A percentile compares a stretch with the other conserved stretches of the same genome.
These are phyloP conservation scores for Chalaropsis thielavioides DNA, from an alignment of 2,329 filamentous ascomycete species.

Conservation along the genomic window DNA sequence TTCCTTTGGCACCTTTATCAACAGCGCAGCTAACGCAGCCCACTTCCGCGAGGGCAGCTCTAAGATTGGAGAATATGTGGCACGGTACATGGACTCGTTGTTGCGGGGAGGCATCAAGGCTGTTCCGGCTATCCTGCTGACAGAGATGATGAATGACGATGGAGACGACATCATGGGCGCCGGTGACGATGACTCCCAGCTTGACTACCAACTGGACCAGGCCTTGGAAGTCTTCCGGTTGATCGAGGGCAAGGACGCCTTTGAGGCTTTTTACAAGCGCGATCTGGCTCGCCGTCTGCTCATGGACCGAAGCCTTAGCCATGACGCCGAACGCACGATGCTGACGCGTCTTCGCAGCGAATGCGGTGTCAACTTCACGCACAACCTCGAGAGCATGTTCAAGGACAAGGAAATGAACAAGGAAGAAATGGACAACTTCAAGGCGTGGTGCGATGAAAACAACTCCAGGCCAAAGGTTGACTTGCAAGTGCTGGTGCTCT, in stretches of 20 bases:
- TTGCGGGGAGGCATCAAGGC: conserved; percentile 78
- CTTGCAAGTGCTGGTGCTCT: conserved; percentile 78
- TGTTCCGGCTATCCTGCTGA: conserved; percentile 53
- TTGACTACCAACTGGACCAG: conserved; percentile 84
- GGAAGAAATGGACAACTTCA: conserved; percentile 82
- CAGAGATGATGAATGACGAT: conserved; percentile 29
- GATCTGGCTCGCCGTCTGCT: conserved; percentile 80
- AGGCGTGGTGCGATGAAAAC: conserved; percentile 41
- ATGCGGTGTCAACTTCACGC: conserved; percentile 86
- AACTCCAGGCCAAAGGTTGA: conserved; percentile 38
- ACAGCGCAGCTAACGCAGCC: conserved; percentile 60
- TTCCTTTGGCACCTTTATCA: conserved; percentile 81
- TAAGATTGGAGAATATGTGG: conserved; percentile 97
- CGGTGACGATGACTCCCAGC: conserved; percentile 78
- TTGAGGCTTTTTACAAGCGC: conserved; percentile 98
- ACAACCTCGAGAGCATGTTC: conserved; percentile 98
- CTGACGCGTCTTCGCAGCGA: conserved; percentile 79
- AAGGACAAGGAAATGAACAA: conserved; percentile 89
- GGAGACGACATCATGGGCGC: conserved; percentile 42
- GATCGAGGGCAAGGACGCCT: conserved; percentile 92
- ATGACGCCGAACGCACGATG: conserved; percentile 94
- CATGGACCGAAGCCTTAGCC: conserved; percentile 83
- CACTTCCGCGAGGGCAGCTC: conserved; percentile 72
- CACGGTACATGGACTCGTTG: conserved; percentile 85
- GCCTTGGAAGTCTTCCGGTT: conserved; percentile 92